These are phyloP conservation scores for Castanea sativa DNA, from an alignment of 306 rosid genomes.

Conservation along the genomic window DNA sequence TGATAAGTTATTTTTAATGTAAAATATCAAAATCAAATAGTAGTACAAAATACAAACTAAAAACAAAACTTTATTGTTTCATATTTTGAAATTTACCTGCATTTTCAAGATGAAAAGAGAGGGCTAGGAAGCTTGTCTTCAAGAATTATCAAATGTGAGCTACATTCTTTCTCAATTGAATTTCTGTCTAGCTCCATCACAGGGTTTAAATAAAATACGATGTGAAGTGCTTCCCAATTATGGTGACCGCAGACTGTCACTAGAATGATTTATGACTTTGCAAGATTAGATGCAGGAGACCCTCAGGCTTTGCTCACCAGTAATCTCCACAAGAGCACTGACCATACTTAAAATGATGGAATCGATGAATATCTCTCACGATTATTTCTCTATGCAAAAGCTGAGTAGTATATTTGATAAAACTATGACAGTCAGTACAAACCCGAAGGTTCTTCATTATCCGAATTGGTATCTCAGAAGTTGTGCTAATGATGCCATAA, in stretches of 20 bases:
- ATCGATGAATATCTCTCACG: constrained; percentile 65
- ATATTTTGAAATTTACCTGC: background rate
- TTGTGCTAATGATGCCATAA: constrained; percentile 50
- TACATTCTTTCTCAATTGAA: background rate
- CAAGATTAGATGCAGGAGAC: background rate
- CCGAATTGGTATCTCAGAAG: constrained; percentile 49
- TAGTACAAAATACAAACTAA: background rate
- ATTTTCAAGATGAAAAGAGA: background rate
- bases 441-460: constrained; percentile 70
- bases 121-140: background rate
- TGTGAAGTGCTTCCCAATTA: constrained; percentile 14
- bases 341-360: constrained; percentile 68
- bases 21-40: too few relatives aligned
- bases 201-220: background rate
- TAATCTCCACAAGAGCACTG: constrained; percentile 73
- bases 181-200: background rate
- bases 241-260: constrained; percentile 12
- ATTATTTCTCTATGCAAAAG: constrained; percentile 63
- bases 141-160: background rate
- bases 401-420: constrained; percentile 66
- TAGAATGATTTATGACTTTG: constrained; percentile 3
- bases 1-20: too few relatives aligned
- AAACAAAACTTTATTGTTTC: background rate
- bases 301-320: constrained; percentile 48
- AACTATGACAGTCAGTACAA: constrained; percentile 71